Base-by-base conservation (phyloP, 345 rosid genomes). In the Populus nigra region DNA sequence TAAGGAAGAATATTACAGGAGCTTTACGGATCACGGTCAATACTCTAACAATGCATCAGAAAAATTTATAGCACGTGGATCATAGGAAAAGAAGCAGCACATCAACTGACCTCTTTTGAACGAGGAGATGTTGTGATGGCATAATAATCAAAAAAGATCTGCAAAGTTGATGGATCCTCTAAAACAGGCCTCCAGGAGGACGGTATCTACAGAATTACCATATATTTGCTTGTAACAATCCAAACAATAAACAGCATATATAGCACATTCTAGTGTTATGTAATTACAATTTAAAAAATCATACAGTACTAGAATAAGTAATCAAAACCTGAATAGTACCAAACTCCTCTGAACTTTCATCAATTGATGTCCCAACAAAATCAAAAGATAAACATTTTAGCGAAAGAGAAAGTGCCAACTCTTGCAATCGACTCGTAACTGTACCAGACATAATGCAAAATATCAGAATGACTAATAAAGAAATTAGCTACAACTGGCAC, bases 321-420 rank as follows among this genome's bases (percentile, higher is more conserved):
- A 73, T 49, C 17, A 68, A 31, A 84, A 94, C 99, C 99, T 94
- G 99, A 83, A 96, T 94, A 39, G 98, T 94, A 80, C 98, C 99
- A 89, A 94, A 96, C 87, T 96, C 99, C 82, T 94, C 98, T 43
- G 99, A 92, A 80, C 97, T 92, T 90, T 96, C 99, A 83, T 96
- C 99, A 81, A 92, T 87, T 55, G 97, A 89, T 71, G 99, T 93
- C 83, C 99, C 99, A 83, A 89, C 98, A 84, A 96, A 96, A 86
- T 96, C 98, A 86, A 92, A 96, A 23, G 99, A 96, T 76, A 96
- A 88, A 79, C 99, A 96, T 86, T 91, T 91, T 73, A 92, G 92
- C 5, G 97, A 87, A 80, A 96, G 99, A 73, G 99, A 92, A 77
- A 96, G 93, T n/a, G 97, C 94, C 86, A 94, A 83, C 87, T 90